Conservation (phyloP, 2,329 filamentous ascomycete genomes). For the Trichophyton rubrum region DNA sequence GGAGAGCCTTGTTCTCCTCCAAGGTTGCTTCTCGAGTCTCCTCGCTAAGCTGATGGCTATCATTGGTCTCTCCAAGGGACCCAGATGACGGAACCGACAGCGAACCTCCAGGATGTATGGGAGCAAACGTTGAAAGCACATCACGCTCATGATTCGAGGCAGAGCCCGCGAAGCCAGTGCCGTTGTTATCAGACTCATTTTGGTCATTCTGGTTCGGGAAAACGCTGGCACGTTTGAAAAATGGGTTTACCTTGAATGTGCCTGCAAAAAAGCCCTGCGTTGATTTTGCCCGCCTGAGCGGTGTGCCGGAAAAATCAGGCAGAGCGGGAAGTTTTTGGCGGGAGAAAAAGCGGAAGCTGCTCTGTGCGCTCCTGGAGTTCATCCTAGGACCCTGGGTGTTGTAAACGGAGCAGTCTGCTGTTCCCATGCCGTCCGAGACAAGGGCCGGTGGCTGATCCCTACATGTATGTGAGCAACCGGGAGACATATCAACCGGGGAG, state of each 20-base stretch:
- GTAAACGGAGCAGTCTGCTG: slow-evolving; percentile 25
- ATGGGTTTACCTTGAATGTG: slow-evolving; percentile 15
- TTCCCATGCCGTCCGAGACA: slow-evolving; percentile 21
- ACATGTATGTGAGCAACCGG: background rate
- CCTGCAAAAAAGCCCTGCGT: slow-evolving; percentile 21
- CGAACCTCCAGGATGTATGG: background rate
- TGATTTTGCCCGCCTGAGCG: slow-evolving; percentile 23
- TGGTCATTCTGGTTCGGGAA: background rate
- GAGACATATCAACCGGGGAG: background rate
- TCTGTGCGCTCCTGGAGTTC: slow-evolving; percentile 6
- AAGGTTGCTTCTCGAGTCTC: background rate
- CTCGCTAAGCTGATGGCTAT: background rate
- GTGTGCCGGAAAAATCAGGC: slow-evolving; percentile 12
- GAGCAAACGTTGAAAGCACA: background rate
- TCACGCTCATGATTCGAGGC: background rate
- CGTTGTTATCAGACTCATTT: background rate
- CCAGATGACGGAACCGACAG: background rate
- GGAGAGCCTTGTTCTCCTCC: background rate
- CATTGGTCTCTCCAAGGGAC: background rate
- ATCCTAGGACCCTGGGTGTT: slow-evolving; percentile 22
- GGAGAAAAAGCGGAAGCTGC: background rate
- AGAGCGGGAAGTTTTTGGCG: slow-evolving; percentile 1
- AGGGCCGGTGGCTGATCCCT: background rate
- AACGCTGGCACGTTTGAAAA: slow-evolving; percentile 3
- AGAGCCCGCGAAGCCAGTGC: background rate